These are phyloP conservation scores for Hylodesmum podocarpum DNA, from an alignment of 306 rosid genomes.

Conservation along the genomic window DNA sequence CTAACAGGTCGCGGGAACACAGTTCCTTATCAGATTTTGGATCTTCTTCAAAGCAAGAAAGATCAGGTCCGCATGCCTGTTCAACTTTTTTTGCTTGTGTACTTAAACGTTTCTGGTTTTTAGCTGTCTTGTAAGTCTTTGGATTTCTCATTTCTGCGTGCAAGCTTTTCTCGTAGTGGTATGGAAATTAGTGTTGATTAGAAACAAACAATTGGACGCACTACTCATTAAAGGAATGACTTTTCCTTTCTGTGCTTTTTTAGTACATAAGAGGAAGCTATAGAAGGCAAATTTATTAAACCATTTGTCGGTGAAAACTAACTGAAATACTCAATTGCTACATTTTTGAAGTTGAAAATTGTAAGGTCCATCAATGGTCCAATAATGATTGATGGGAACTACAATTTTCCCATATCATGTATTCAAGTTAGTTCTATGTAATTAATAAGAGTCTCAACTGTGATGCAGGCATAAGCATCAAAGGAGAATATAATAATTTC, in stretches of 20 bases:
- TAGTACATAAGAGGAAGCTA: background rate
- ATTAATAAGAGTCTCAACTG: slow-evolving; percentile 15
- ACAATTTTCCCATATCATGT: background rate
- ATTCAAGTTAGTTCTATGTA: background rate
- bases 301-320: background rate
- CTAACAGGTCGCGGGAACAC: slow-evolving; percentile 30
- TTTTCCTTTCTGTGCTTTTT: background rate
- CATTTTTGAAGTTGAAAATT: background rate
- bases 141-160: background rate
- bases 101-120: background rate
- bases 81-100: background rate
- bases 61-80: slow-evolving; percentile 46
- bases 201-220: background rate
- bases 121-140: background rate
- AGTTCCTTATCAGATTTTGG: slow-evolving; percentile 32
- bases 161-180: background rate
- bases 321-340: background rate
- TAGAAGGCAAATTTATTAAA: background rate
- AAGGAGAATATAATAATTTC: slow-evolving; percentile 34
- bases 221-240: background rate
- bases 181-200: background rate
- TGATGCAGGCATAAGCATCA: slow-evolving; percentile 40
- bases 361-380: background rate
- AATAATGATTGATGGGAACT: background rate
- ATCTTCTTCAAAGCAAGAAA: slow-evolving; percentile 48